Evolutionary conservation across 306 rosid species (phyloP), one percentile per base, ranked within the genome.

Genomic region (Trifolium pratense): DNA sequence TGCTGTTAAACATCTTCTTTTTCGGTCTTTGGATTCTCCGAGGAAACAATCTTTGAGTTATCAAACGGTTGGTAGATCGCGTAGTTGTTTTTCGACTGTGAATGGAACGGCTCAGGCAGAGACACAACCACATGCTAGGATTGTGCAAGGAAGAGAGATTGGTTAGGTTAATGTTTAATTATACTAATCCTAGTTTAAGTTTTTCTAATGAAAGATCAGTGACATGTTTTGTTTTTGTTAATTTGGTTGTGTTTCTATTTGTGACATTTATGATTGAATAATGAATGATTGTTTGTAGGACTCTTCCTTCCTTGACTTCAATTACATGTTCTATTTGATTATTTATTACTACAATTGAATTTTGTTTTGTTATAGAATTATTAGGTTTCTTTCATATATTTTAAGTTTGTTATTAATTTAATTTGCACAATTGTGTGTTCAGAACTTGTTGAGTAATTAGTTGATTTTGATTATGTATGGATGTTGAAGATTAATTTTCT

Each of bases 1-100:
- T 9, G 92, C 86, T 0, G 51, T 90, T 86, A 92, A 86, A 70
- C 90, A 90, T 7, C 85, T 90, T 11, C 80, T 92, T 31, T 65
- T 85, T 12, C 83, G 97, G n/a, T 71, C 87, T 12, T 55, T 90
- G 56, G 86, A 83, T 39, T 84, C 87, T 66, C 87, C 87, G 0
- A 81, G 73, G 49, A 84, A 82, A 36, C 42, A 79, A 1, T 40
- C 39, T 40, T 17, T 79, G 43, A 16, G 56, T 3, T 65, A 39
- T 75, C 79, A 14, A n/a, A n/a, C 42, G 10, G 11, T 84, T 0
- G 68, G 63, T 36, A 83, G 84, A 39, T 85, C 92, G 11, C 80
- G 25, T 7, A 81, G 85, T 37, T 89, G 86, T 81, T 86, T 86
- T 58, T 66, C 88, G 3, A 15, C 79, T 14, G 31, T 76, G 5